Evolutionary conservation across 2,329 filamentous ascomycete species (phyloP).

Genomic region (Alternaria consortialis): DNA sequence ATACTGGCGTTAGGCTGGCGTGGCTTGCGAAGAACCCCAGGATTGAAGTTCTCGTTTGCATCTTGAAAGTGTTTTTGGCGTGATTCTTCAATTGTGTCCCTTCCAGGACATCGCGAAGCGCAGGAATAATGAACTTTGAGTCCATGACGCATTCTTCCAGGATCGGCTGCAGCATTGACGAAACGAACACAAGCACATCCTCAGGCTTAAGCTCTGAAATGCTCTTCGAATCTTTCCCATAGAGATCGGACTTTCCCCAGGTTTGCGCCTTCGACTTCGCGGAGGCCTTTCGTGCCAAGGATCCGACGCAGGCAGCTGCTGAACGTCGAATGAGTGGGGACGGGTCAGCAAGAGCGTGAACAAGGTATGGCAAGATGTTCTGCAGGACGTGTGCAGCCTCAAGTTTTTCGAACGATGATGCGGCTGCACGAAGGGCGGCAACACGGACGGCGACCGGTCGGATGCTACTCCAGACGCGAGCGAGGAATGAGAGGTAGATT

Average conservation of each 20-base stretch:
- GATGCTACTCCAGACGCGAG: constrained; percentile 76
- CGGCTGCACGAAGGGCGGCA: constrained; percentile 70
- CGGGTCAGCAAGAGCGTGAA: constrained; percentile 77
- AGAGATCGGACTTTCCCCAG: constrained; percentile 59
- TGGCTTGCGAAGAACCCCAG: constrained; percentile 79
- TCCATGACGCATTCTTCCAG: constrained; percentile 90
- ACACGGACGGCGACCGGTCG: constrained; percentile 74
- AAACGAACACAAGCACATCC: constrained; percentile 61
- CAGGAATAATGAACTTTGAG: constrained; percentile 71
- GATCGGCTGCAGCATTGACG: constrained; percentile 75
- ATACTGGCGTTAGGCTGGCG: constrained; percentile 71
- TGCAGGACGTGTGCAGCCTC: constrained; percentile 72
- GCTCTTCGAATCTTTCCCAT: constrained; percentile 63
- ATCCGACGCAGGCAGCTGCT: constrained; percentile 70
- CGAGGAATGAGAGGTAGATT: constrained; percentile 78
- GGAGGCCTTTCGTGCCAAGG: constrained; percentile 30
- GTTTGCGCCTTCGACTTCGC: constrained; percentile 20
- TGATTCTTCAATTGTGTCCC: constrained; percentile 55
- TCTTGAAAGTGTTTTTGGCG: constrained; percentile 57
- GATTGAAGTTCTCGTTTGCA: constrained; percentile 70
- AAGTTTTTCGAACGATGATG: constrained; percentile 30
- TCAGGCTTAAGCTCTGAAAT: constrained; percentile 70
- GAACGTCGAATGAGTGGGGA: constrained; percentile 79
- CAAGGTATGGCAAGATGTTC: constrained; percentile 80
- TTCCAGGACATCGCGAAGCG: constrained; percentile 69